A percentile compares a stretch with the other conserved stretches of the same genome.
Conservation (phyloP, 2,329 filamentous ascomycete species). For the Anthostomella pinea region DNA sequence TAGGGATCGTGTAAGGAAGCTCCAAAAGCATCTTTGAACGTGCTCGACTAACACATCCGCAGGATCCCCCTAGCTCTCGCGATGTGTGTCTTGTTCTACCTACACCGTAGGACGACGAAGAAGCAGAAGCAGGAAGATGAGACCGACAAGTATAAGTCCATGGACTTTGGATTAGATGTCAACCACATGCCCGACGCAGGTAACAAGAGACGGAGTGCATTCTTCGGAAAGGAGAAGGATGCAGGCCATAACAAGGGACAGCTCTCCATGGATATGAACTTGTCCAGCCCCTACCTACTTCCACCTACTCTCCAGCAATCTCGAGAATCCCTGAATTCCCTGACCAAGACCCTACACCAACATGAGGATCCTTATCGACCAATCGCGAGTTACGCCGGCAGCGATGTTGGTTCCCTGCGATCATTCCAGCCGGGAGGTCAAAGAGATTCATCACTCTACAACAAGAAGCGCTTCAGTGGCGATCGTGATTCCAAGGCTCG, state of each 20-base stretch:
- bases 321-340: constrained; percentile 79
- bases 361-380: constrained; percentile 83
- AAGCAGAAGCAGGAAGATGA: constrained; percentile 74
- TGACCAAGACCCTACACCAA: constrained; percentile 71
- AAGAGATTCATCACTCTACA: constrained; percentile 45
- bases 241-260: constrained; percentile 47
- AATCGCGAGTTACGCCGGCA: constrained; percentile 54
- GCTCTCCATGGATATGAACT: constrained; percentile 70
- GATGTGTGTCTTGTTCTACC: constrained; percentile 64
- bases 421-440: constrained; percentile 43
- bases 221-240: constrained; percentile 57
- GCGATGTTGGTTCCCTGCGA: constrained; percentile 55
- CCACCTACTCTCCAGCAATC: constrained; percentile 77
- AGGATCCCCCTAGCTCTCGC: constrained; percentile 76
- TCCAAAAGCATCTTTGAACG: background rate
- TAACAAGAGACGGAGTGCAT: constrained; percentile 43
- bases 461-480: constrained; percentile 34
- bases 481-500: constrained; percentile 24
- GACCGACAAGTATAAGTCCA: constrained; percentile 81
- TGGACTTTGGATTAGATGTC: constrained; percentile 84
- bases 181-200: constrained; percentile 45
- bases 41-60: constrained; percentile 18
- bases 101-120: constrained; percentile 75
- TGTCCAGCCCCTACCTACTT: constrained; percentile 88
- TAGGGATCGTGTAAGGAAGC: constrained; percentile 69